A percentile compares a stretch with the other conserved stretches of the same genome.
phyloP scores from a whole-genome alignment of 2,329 filamentous ascomycete species.

The Colletotrichum sp. region DNA sequence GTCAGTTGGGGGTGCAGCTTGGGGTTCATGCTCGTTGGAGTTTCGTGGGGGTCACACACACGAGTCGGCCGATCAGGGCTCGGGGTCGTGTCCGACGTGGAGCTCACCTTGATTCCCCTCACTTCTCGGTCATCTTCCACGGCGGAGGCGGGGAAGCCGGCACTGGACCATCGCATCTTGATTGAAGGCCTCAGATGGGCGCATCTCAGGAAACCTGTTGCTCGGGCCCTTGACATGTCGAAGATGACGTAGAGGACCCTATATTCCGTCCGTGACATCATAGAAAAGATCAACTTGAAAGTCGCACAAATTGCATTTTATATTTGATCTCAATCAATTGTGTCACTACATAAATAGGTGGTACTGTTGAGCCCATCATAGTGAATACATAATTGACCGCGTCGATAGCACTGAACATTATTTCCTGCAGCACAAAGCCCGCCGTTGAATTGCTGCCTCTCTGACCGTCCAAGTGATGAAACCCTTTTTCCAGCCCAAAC shows the following conservation, averaged over 20 bases:
- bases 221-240: neutral
- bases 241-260: neutral
- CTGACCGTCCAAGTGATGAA: neutral
- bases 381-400: neutral
- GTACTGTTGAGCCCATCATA: neutral
- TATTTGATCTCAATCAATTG: neutral
- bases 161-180: neutral
- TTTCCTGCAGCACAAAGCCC: neutral
- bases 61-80: neutral
- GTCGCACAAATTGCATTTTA: neutral
- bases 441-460: neutral
- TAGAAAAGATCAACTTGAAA: neutral
- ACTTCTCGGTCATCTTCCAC: constrained; percentile 10
- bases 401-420: neutral
- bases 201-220: neutral
- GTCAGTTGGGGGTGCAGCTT: neutral
- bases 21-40: neutral
- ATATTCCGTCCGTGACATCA: neutral
- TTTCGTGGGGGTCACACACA: neutral
- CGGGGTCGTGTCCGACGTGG: neutral
- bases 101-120: constrained; percentile 1
- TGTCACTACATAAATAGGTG: neutral
- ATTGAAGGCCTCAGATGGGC: neutral
- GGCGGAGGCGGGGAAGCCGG: neutral
- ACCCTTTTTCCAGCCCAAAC: neutral